Conservation (phyloP, 306 rosid genomes). For the Crotalaria pallida region DNA sequence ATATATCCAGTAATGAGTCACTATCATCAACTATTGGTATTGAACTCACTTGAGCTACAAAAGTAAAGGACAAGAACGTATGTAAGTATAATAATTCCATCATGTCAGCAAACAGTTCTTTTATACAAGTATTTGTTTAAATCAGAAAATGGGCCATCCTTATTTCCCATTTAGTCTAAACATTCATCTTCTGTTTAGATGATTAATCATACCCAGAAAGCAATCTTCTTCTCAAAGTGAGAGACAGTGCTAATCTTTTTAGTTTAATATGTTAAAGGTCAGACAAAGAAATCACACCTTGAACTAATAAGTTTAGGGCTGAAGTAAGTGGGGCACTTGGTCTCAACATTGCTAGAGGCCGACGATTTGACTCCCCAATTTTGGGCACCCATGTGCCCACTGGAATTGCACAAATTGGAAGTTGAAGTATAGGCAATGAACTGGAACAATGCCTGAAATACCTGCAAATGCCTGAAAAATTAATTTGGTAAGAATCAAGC, state of each 20-base stretch:
- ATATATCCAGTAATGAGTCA: constrained; percentile 86
- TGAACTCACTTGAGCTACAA: constrained; percentile 93
- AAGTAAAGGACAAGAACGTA: constrained; percentile 15
- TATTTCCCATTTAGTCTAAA: constrained; percentile 7
- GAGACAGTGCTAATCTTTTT: not conserved
- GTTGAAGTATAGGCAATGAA: constrained; percentile 82
- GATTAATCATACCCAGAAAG: constrained; percentile 1
- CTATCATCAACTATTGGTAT: constrained; percentile 92
- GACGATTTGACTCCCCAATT: constrained; percentile 82
- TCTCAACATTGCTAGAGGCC: constrained; percentile 84
- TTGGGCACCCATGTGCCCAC: constrained; percentile 98
- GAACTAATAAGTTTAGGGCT: constrained; percentile 77
- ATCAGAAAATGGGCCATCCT: not conserved
- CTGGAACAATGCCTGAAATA: constrained; percentile 82
- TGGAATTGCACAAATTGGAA: constrained; percentile 76
- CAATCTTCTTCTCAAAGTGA: constrained; percentile 11
- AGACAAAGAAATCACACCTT: constrained; percentile 51
- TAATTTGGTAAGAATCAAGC: constrained; percentile 34
- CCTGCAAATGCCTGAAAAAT: constrained; percentile 94
- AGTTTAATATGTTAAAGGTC: not conserved
- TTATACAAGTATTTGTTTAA: constrained; percentile 4
- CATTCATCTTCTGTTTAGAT: not conserved
- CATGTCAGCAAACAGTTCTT: constrained; percentile 13
- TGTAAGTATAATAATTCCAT: not conserved
- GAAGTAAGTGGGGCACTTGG: constrained; percentile 77